Conservation (phyloP, 495 filamentous ascomycete species). For the Aspergillus avenaceus region DNA sequence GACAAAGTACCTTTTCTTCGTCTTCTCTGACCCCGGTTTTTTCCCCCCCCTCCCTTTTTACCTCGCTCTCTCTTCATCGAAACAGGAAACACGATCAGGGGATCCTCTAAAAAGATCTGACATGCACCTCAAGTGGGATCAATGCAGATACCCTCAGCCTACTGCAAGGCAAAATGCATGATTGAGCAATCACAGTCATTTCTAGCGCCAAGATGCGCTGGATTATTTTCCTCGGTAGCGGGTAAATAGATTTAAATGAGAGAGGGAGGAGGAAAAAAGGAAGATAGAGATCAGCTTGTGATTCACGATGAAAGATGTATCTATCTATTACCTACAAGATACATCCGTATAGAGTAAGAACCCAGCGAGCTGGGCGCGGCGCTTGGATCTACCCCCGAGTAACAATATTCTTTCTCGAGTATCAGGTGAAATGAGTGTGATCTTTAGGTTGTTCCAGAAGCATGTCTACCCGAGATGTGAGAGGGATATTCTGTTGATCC, state of each 20-base stretch:
- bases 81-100: background rate
- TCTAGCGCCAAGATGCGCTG: background rate
- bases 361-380: background rate
- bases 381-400: background rate
- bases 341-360: no score
- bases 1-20: background rate
- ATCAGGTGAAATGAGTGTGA: background rate
- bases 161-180: slow-evolving; percentile 7
- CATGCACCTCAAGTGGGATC: slow-evolving; percentile 9
- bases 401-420: background rate
- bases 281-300: background rate
- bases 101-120: slow-evolving; percentile 3
- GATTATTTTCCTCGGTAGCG: slow-evolving; percentile 1
- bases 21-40: background rate
- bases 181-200: slow-evolving; percentile 8
- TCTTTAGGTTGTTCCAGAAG: slow-evolving; percentile 11
- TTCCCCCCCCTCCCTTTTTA: no score
- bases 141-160: slow-evolving; percentile 12
- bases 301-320: background rate
- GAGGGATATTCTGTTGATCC: slow-evolving; percentile 11
- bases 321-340: no score
- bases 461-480: slow-evolving; percentile 12
- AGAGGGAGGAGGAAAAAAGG: background rate
- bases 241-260: background rate
- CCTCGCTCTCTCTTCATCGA: no score